Evolutionary conservation across 2,329 filamentous ascomycete genomes (phyloP), one percentile per base, ranked within the genome.

Genomic region (Chrysosporium keratinophilum): DNA sequence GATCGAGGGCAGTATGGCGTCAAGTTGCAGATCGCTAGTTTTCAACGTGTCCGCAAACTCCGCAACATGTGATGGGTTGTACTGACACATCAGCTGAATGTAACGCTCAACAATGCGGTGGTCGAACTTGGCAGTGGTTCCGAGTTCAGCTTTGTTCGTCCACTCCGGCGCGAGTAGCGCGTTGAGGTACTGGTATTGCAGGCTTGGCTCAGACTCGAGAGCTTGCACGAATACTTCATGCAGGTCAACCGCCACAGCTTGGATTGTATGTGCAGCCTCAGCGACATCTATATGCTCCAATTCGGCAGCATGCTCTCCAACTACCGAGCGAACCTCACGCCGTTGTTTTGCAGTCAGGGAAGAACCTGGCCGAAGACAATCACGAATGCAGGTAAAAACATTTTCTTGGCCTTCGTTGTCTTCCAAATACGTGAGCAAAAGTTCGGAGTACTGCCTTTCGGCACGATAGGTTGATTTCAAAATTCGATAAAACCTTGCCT

Each of bases 21-120:
- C 87, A 0, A 98, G 77, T 20, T 83, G 79, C 28, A 98, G 72
- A 64, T 96, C 84, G 10, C 85, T 83, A 2, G 84, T 83, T 60
- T 88, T 86, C 1, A 95, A 76, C 1, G 80, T 67, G 37, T 85
- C 83, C 28, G 97, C 80, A 66, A 93, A 98, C 53, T 89, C 84
- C 2, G 87, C 87, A 1, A 98, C 91, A 62, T 90, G 88, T 0
- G 78, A 71, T 2, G 88, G 81, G 56, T 95, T 81, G 66, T 88
- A 95, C 54, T 75, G 80, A 70, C 94, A 98, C 83, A 97, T 90
- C 20, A 98, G 79, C 61, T 86, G 85, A 3, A 97, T 83, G 67
- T 97, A 97, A 53, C 79, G 78, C 67, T 97, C 93, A 5, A 85
- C 74, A 60, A 96, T 82, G 34, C 78, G 77, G 41, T 79, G 76